These are phyloP conservation scores for Chiua virens DNA, from an alignment of 768 basidiomycete species.

Conservation along the genomic window DNA sequence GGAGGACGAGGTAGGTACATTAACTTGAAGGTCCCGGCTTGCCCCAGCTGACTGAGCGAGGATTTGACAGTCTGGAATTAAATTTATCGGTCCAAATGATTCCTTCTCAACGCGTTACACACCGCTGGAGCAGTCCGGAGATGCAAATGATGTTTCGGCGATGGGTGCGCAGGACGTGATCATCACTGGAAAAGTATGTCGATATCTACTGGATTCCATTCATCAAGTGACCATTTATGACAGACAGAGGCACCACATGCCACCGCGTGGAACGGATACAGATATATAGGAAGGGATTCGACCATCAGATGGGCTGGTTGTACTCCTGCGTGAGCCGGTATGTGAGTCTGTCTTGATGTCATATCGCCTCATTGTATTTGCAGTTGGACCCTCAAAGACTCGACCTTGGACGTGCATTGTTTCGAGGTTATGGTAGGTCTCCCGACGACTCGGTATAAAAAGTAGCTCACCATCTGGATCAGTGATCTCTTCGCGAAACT, in stretches of 20 bases:
- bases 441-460: neutral
- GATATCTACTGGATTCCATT: neutral
- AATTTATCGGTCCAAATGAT: slow-evolving; percentile 32
- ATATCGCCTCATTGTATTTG: neutral
- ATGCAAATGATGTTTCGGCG: slow-evolving; percentile 11
- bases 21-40: neutral
- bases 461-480: slow-evolving; percentile 9
- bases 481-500: slow-evolving; percentile 53
- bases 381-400: slow-evolving; percentile 27
- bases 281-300: slow-evolving; percentile 58
- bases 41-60: neutral
- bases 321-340: slow-evolving; percentile 53
- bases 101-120: slow-evolving; percentile 42
- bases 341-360: slow-evolving; percentile 15
- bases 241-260: slow-evolving; percentile 49
- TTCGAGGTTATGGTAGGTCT: slow-evolving; percentile 49
- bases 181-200: slow-evolving; percentile 51
- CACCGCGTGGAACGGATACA: slow-evolving; percentile 57
- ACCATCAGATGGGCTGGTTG: slow-evolving; percentile 57
- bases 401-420: slow-evolving; percentile 37
- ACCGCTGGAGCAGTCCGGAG: slow-evolving; percentile 23
- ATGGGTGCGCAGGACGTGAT: slow-evolving; percentile 44
- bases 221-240: neutral
- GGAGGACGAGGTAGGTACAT: slow-evolving; percentile 28
- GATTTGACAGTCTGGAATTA: slow-evolving; percentile 26